These are phyloP conservation scores for Penicillium lagena DNA, from an alignment of 495 filamentous ascomycete species.

Conservation along the genomic window DNA sequence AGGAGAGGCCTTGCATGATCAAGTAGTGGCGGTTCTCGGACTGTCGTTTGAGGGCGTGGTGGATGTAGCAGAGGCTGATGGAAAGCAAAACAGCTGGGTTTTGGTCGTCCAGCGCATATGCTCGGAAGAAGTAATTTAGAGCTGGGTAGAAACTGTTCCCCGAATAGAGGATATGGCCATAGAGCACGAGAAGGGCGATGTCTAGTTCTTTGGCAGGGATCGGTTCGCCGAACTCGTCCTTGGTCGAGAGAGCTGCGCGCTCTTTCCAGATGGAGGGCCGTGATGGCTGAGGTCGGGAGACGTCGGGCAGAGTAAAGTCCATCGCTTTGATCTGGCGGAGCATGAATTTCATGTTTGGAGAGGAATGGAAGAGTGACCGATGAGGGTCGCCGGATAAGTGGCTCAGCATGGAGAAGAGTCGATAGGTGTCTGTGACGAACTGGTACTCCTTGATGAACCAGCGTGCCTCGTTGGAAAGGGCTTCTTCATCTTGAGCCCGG, in stretches of 20 bases:
- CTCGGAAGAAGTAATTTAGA: conserved; percentile 87
- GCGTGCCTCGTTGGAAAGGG: conserved; percentile 55
- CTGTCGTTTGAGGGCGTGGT: conserved; percentile 81
- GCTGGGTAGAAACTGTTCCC: conserved; percentile 75
- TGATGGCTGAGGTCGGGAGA: conserved; percentile 10
- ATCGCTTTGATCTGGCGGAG: conserved; percentile 85
- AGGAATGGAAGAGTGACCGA: conserved; percentile 47
- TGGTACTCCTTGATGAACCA: conserved; percentile 85
- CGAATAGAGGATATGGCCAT: conserved; percentile 78
- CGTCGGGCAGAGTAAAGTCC: conserved; percentile 53
- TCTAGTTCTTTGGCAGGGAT: conserved; percentile 53
- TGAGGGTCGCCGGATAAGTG: conserved; percentile 50
- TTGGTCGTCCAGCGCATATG: conserved; percentile 66
- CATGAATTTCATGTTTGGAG: conserved; percentile 76
- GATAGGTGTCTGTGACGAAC: conserved; percentile 77
- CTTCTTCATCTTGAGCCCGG: conserved; percentile 70
- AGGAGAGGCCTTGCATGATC: conserved; percentile 75
- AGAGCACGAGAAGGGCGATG: conserved; percentile 73
- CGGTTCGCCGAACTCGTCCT: conserved; percentile 38
- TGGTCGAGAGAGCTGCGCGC: conserved; percentile 44
- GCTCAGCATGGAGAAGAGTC: conserved; percentile 67
- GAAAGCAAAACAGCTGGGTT: conserved; percentile 73
- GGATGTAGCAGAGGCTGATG: conserved; percentile 65
- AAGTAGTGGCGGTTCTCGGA: conserved; percentile 83
- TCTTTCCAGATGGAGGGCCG: conserved; percentile 35